phyloP scores from a whole-genome alignment of 345 rosid genomes.

The Salix brachista region DNA sequence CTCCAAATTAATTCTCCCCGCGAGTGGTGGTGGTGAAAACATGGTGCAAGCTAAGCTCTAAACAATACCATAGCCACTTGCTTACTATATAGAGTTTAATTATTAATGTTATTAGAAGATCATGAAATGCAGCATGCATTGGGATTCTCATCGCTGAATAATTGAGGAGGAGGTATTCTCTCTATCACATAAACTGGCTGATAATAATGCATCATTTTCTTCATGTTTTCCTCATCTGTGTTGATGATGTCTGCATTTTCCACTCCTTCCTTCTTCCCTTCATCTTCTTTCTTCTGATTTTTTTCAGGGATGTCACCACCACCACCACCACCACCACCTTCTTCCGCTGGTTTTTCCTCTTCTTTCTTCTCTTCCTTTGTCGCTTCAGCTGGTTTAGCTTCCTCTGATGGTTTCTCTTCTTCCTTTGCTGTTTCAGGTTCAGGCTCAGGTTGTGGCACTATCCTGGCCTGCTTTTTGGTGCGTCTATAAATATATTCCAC shows the following conservation, averaged over 20 bases:
- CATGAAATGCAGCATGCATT: conserved; percentile 83
- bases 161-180: conserved; percentile 77
- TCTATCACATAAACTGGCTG: conserved; percentile 70
- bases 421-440: conserved; percentile 33
- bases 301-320: conserved; percentile 11
- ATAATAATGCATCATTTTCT: conserved; percentile 56
- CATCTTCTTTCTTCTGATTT: neutral
- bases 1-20: no score
- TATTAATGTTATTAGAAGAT: neutral
- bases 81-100: neutral
- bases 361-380: conserved; percentile 33
- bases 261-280: neutral
- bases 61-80: no score
- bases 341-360: conserved; percentile 32
- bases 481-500: conserved; percentile 78
- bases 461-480: conserved; percentile 77
- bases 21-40: no score
- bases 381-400: conserved; percentile 36
- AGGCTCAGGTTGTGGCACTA: conserved; percentile 71
- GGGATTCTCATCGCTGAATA: conserved; percentile 96
- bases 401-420: conserved; percentile 40
- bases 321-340: conserved; percentile 7
- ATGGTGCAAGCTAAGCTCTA: no score
- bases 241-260: neutral
- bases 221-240: conserved; percentile 54